Conservation (phyloP, 2,329 filamentous ascomycete species). For the Colletotrichum higginsianum region DNA sequence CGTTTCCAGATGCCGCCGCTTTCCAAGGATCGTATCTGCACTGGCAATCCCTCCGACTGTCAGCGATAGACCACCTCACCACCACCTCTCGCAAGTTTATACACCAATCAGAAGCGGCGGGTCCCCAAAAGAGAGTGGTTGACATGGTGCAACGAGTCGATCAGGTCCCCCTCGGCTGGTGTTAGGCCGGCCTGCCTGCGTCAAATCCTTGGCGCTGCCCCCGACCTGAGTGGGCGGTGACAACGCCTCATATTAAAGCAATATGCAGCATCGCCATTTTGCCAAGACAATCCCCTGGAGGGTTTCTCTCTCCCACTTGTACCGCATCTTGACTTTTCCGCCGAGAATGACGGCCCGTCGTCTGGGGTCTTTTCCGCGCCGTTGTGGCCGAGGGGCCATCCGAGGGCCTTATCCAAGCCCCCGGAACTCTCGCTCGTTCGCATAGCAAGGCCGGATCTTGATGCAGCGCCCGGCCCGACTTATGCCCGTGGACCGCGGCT, state of each 20-base stretch:
- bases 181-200: constrained; percentile 17
- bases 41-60: neutral
- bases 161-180: constrained; percentile 17
- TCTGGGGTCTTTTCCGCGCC: constrained; percentile 19
- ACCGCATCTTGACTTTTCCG: constrained; percentile 15
- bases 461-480: neutral
- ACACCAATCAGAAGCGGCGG: constrained; percentile 31
- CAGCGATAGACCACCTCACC: neutral
- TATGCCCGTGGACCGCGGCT: neutral
- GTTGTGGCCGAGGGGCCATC: neutral
- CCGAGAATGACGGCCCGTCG: neutral
- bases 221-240: constrained; percentile 18
- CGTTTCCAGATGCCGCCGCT: neutral
- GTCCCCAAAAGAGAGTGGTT: neutral
- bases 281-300: constrained; percentile 18
- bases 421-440: no score
- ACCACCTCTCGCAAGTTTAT: constrained; percentile 14
- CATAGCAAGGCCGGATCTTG: neutral
- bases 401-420: no score
- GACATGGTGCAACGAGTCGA: neutral
- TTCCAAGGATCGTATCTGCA: neutral
- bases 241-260: constrained; percentile 8
- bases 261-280: constrained; percentile 37
- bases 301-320: neutral
- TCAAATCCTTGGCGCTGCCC: constrained; percentile 19